phyloP scores from a whole-genome alignment of 768 basidiomycete species.

The Suillus ampliporus region DNA sequence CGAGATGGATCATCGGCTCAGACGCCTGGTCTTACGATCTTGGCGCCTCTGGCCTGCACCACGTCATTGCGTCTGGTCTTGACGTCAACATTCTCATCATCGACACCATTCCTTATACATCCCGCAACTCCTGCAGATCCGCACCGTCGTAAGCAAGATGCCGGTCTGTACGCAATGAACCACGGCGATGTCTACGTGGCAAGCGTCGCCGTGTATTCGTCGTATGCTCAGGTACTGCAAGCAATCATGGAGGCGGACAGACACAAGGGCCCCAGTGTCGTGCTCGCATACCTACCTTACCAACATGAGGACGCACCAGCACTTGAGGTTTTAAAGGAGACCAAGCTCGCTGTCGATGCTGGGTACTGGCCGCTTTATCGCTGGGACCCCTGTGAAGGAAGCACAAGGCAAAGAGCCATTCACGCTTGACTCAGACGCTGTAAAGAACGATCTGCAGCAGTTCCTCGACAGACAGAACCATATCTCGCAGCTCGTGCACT shows the following conservation, averaged over 20 bases:
- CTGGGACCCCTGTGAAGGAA: slow-evolving; percentile 93
- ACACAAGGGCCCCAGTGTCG: slow-evolving; percentile 88
- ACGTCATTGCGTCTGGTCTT: slow-evolving; percentile 87
- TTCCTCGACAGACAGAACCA: slow-evolving; percentile 98
- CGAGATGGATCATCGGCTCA: slow-evolving; percentile 97
- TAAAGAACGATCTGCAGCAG: slow-evolving; percentile 91
- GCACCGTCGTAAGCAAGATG: slow-evolving; percentile 89
- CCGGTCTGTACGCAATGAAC: slow-evolving; percentile 98
- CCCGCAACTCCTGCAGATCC: slow-evolving; percentile 72
- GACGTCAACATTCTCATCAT: slow-evolving; percentile 96
- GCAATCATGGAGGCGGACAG: slow-evolving; percentile 89
- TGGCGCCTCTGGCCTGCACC: slow-evolving; percentile 94
- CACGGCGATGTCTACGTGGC: slow-evolving; percentile 97
- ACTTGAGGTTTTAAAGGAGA: slow-evolving; percentile 94
- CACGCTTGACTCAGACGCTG: slow-evolving; percentile 87
- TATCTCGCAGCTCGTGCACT: slow-evolving; percentile 87
- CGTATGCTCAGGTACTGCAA: slow-evolving; percentile 93
- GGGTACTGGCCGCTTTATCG: slow-evolving; percentile 99
- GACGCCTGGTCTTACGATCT: slow-evolving; percentile 99
- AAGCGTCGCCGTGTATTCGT: slow-evolving; percentile 93
- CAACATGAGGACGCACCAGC: slow-evolving; percentile 75
- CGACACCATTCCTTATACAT: slow-evolving; percentile 89
- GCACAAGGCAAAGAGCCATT: slow-evolving; percentile 80
- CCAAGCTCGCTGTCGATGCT: slow-evolving; percentile 93
- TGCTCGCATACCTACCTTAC: slow-evolving; percentile 95